Evolutionary conservation across 345 rosid species (phyloP), one percentile per base, ranked within the genome.

Genomic region (Theobroma cacao): DNA sequence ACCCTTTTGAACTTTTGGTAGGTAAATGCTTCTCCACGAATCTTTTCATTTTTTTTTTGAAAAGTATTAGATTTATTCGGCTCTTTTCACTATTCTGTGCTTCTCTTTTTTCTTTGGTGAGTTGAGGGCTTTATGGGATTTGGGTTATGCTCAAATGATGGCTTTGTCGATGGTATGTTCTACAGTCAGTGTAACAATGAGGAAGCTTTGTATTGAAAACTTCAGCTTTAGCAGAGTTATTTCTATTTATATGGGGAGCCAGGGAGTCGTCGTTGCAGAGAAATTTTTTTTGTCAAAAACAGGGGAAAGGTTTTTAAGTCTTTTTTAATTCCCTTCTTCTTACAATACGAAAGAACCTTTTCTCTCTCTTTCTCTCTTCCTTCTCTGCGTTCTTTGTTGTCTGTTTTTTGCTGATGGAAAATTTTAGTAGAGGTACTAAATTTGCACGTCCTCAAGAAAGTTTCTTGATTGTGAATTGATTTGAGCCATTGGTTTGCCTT

Each of bases 1-100:
- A 36, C 36, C 41, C 11, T 43, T 68, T n/a, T 53, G 26, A 8
- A n/a, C 38, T 78, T 59, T 81, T 40, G 59, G 56, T 40, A 61
- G 64, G 84, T 72, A 64, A 43, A n/a, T 68, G 56, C 68, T 47
- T 70, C 75, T 47, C 40, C 9, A 9, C 69, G 6, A 36, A 38
- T 43, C 3, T 80, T 61, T 61, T 33, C 10, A 8, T n/a, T n/a
- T n/a, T n/a, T n/a, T n/a, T n/a, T n/a, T n/a, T n/a, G n/a, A n/a
- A n/a, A n/a, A n/a, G n/a, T n/a, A n/a, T n/a, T n/a, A n/a, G n/a
- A n/a, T n/a, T n/a, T n/a, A n/a, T n/a, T n/a, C n/a, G n/a, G n/a
- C 47, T 43, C 3, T 80, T 61, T 61, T 33, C 10, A 8, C 74
- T 28, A 34, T 18, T n/a, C 6, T 50, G 17, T 33, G 3, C 17